Evolutionary conservation across 352 stramenopile genomes (phyloP), one percentile per base, ranked within the genome.

Genomic region (Phytophthora meadii): DNA sequence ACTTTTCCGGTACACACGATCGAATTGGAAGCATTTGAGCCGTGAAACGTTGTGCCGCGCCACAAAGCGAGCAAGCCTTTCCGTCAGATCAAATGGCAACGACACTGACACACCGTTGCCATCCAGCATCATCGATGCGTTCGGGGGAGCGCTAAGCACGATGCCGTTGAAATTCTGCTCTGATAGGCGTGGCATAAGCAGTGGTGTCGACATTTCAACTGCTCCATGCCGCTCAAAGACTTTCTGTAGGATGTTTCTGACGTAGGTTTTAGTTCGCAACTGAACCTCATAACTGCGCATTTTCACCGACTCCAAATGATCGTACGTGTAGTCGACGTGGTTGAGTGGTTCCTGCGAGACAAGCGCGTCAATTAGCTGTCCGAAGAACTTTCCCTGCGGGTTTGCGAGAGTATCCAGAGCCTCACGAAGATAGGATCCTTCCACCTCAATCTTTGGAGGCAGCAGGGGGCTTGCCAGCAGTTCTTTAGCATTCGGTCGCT

Each of bases 351-450:
- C 81, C 39, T 94, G 87, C 0, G 79, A 76, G 25, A 96, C 63
- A 34, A 96, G 65, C 14, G 83, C 84, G 28, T 95, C 84, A 51
- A 96, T 91, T 30, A 96, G 73, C 55, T 96, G 88, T 0, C 81
- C 76, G 54, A 95, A 98, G 65, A 96, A 97, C 65, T 95, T 94
- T 7, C 88, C 91, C 50, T 95, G 85, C 1, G 91, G 89, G 60
- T 97, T 95, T 22, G 93, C 76, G 6, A 97, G 81, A 5, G 87
- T 97, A 39, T 97, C 73, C 10, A 96, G 75, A 14, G 86, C 88
- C 60, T 96, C 88, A 12, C 83, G 81, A 70, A 96, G 54, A 64
- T 96, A 96, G 6, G 77, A 88, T 14, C 83, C 79, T 47, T 96
- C 88, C 4, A 96, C 79, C 64, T 96, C 87, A 57, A 94, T 94